Base-by-base conservation (phyloP, 2,329 filamentous ascomycete genomes). In the Coleophoma crateriformis region DNA sequence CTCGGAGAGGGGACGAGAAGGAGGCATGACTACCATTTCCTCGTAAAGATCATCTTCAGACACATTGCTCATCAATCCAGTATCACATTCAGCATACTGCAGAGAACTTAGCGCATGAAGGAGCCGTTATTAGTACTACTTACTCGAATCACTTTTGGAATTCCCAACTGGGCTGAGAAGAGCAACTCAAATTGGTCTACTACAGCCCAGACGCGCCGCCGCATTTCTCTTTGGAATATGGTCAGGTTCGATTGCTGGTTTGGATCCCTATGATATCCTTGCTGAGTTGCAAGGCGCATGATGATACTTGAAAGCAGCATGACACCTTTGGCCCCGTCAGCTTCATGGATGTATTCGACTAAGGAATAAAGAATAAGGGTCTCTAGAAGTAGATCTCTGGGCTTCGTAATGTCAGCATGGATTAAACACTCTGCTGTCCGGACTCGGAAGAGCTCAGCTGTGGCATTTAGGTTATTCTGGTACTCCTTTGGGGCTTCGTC, bases 1-100 rank as follows among this genome's bases (percentile, higher is more conserved):
- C 53, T 86, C 81, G 7, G 71, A 70, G 14, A 68, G 57, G 1
- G 83, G 79, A 17, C 82, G 71, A 3, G 76, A 66, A 0, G 76
- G 73, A 0, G 84, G 84, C 27, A 88, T 65, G 44, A 71, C 71
- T 33, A 67, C 67, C 50, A 72, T 76, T 50, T 79, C 68, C 59
- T 81, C 76, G 54, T 73, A 74, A 52, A 88, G 81, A 58, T 88
- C 84, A 20, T 81, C 76, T 61, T 87, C 84, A 42, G 79, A 72
- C 35, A 87, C 62, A 62, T 87, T 86, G 34, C 73, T 71, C 14
- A 83, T 82, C n/a, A 82, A 62, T 3, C 73, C 67, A 0, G 81
- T 84, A 59, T 88, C 84, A 45, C 75, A 78, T 55, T 87, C 82
- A 22, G 81, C 77, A 38, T 76, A 74, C 49, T 44, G 27, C 39